phyloP scores from a whole-genome alignment of 2,329 filamentous ascomycete genomes.

The Fusarium keratoplasticum region DNA sequence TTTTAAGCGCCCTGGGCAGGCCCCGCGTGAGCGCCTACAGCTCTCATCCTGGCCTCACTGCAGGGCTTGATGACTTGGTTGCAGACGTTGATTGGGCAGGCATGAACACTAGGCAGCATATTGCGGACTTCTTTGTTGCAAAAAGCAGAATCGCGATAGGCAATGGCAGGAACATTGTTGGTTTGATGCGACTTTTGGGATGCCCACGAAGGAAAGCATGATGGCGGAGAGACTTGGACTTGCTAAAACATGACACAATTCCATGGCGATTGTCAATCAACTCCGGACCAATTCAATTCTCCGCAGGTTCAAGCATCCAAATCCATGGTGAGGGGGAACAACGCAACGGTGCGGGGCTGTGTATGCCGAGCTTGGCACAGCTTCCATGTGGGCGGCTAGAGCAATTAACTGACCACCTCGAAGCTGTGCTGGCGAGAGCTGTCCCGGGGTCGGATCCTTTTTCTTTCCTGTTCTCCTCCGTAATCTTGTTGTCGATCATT shows the following conservation, averaged over 20 bases:
- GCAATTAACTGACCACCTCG: conserved; percentile 16
- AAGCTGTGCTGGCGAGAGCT: conserved; percentile 22
- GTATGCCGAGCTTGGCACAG: conserved; percentile 31
- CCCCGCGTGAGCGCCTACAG: conserved; percentile 35
- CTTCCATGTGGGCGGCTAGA: conserved; percentile 31
- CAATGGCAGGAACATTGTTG: neutral
- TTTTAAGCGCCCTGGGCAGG: conserved; percentile 24
- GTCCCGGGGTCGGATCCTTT: conserved; percentile 7
- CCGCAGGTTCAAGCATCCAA: neutral
- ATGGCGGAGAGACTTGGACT: neutral
- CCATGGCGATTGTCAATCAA: neutral
- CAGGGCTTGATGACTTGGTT: conserved; percentile 16
- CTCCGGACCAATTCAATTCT: conserved; percentile 2
- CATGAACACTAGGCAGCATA: neutral
- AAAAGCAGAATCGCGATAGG: neutral
- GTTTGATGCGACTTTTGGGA: neutral
- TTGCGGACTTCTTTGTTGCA: neutral
- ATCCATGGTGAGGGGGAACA: conserved; percentile 7
- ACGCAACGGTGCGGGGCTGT: conserved; percentile 32
- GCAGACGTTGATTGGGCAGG: conserved; percentile 23
- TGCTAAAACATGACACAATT: neutral
- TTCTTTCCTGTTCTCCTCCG: conserved; percentile 7
- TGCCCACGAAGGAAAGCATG: neutral
- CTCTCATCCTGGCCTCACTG: conserved; percentile 13
- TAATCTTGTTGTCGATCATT: neutral